phyloP scores from a whole-genome alignment of 345 rosid genomes.

The Citrus australasica region DNA sequence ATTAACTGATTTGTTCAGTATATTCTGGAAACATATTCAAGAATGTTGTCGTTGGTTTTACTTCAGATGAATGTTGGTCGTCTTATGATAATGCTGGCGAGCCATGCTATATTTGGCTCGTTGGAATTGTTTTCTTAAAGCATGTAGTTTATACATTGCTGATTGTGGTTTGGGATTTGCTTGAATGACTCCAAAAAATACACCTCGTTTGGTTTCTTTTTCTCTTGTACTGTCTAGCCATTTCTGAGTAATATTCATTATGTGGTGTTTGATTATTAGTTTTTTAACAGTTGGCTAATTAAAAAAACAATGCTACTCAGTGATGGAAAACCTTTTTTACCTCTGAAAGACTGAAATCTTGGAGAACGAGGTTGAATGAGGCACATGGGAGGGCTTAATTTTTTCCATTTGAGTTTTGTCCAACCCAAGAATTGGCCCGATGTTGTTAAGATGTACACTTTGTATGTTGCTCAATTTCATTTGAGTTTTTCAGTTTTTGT shows the following conservation, averaged over 20 bases:
- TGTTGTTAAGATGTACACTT: too few species aligned
- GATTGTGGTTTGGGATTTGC: conserved; percentile 4
- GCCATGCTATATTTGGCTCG: neutral
- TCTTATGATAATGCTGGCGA: neutral
- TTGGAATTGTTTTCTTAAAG: neutral
- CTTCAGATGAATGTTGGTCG: neutral
- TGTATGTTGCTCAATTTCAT: too few species aligned
- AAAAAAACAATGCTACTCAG: too few species aligned
- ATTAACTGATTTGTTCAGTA: conserved; percentile 3
- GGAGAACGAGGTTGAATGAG: too few species aligned
- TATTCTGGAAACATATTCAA: conserved; percentile 3
- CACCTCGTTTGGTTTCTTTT: neutral
- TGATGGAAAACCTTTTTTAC: too few species aligned
- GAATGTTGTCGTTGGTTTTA: conserved; percentile 9
- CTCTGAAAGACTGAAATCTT: too few species aligned
- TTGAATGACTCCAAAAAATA: conserved; percentile 7
- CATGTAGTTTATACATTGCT: neutral
- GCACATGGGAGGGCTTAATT: too few species aligned
- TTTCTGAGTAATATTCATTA: neutral
- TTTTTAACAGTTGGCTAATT: neutral
- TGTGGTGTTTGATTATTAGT: neutral
- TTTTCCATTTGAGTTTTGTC: too few species aligned
- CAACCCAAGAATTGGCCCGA: too few species aligned
- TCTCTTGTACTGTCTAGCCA: neutral
- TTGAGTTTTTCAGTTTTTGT: too few species aligned